Percentiles rank a stretch among this genome's conserved stretches.
phyloP scores from a whole-genome alignment of 2,329 filamentous ascomycete species.

The Aspergillus hortae region DNA sequence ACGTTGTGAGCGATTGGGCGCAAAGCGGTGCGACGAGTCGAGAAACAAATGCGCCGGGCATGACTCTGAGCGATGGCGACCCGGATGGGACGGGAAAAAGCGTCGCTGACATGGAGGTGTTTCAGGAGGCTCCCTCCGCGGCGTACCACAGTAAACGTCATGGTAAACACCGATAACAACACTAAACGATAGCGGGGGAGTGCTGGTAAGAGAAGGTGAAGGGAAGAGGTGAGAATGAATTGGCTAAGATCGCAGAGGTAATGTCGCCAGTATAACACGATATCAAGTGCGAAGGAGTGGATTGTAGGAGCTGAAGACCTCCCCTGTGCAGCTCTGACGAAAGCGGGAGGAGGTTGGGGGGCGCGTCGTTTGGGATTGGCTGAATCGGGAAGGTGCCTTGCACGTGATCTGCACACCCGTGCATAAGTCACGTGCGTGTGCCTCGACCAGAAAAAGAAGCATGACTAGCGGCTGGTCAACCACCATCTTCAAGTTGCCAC shows the following conservation, averaged over 20 bases:
- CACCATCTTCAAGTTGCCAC: background rate
- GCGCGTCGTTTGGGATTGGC: conserved; percentile 22
- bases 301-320: conserved; percentile 13
- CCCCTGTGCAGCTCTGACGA: conserved; percentile 18
- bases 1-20: conserved; percentile 11
- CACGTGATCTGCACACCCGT: conserved; percentile 9
- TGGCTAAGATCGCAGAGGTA: background rate
- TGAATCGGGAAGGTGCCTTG: conserved; percentile 17
- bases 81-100: conserved; percentile 22
- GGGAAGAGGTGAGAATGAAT: background rate
- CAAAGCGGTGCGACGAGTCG: conserved; percentile 13
- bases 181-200: background rate
- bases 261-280: background rate
- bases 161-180: conserved; percentile 11
- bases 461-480: background rate
- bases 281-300: background rate
- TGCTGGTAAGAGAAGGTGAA: background rate
- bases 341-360: conserved; percentile 28
- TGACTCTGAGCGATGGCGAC: conserved; percentile 24
- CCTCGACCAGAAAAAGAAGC: background rate
- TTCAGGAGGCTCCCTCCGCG: conserved; percentile 30
- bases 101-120: conserved; percentile 24
- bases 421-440: background rate
- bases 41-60: conserved; percentile 23
- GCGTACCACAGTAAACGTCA: conserved; percentile 31